Conservation (phyloP, 495 filamentous ascomycete genomes). For the Collariella sp. region DNA sequence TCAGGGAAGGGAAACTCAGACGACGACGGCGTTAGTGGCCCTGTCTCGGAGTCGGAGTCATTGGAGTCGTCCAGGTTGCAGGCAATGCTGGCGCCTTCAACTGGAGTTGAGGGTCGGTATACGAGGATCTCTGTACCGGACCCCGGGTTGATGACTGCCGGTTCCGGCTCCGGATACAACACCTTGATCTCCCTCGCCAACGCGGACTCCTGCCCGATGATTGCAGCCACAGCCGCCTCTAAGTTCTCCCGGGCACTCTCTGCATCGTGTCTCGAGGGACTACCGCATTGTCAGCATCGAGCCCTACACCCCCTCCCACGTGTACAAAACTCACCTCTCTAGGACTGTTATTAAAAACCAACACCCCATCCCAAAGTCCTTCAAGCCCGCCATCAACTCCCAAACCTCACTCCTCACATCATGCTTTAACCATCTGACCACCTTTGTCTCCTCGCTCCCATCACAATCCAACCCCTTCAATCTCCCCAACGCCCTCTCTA, state of each 20-base stretch:
- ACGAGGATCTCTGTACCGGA: neutral
- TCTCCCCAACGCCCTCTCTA: neutral
- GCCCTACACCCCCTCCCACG: neutral
- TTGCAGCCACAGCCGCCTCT: neutral
- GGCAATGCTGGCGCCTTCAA: neutral
- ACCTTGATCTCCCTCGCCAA: neutral
- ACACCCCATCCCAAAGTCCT: neutral
- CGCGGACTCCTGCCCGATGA: neutral
- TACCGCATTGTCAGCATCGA: neutral
- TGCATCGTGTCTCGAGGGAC: neutral
- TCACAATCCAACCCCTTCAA: neutral
- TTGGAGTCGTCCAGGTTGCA: neutral
- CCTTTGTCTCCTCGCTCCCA: neutral
- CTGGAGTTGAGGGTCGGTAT: neutral
- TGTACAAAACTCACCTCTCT: neutral
- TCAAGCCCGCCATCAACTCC: slow-evolving; percentile 2
- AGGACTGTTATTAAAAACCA: neutral
- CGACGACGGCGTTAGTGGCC: neutral
- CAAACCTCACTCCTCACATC: neutral
- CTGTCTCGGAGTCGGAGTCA: neutral
- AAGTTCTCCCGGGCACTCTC: neutral
- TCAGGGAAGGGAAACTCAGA: neutral
- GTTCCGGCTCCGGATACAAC: neutral
- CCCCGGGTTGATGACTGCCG: too few species aligned
- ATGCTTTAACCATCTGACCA: neutral